These are phyloP conservation scores for Lactarius akahatsu DNA, from an alignment of 768 basidiomycete genomes.

Conservation along the genomic window DNA sequence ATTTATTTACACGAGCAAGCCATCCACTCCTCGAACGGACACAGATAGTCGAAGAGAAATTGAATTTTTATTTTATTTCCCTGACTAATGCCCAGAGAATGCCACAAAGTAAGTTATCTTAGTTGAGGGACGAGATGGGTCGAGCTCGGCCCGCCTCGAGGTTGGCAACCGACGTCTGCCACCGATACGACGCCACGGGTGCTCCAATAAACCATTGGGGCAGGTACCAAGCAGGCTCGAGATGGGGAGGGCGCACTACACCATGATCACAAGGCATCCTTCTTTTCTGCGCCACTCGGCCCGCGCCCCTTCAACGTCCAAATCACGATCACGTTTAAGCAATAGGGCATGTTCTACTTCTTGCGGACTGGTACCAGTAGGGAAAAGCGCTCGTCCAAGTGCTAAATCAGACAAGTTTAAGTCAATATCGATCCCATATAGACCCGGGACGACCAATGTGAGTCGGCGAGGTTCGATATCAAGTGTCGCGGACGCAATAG, in stretches of 20 bases:
- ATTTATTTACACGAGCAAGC: no score
- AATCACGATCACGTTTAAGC: constrained; percentile 56
- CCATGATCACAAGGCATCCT: constrained; percentile 47
- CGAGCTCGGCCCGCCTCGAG: neutral
- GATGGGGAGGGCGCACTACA: constrained; percentile 28
- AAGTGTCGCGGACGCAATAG: constrained; percentile 50
- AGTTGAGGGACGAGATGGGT: neutral
- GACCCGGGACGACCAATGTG: constrained; percentile 48
- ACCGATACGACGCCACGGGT: neutral
- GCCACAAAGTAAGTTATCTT: neutral
- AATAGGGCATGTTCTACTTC: constrained; percentile 40
- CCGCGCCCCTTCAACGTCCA: constrained; percentile 60
- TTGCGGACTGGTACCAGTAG: constrained; percentile 25
- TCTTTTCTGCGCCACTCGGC: constrained; percentile 70
- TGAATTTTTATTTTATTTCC: neutral
- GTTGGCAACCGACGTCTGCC: neutral
- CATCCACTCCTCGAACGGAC: no score
- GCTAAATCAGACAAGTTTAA: constrained; percentile 56
- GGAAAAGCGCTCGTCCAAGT: constrained; percentile 38
- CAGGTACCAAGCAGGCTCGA: neutral
- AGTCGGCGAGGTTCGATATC: constrained; percentile 67
- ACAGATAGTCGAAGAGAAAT: neutral
- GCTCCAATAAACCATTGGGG: neutral
- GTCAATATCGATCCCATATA: constrained; percentile 57
- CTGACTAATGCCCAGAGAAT: neutral